These are phyloP conservation scores for Huiozyma naganishii DNA, from an alignment of 805 yeast species.

Conservation along the genomic window DNA sequence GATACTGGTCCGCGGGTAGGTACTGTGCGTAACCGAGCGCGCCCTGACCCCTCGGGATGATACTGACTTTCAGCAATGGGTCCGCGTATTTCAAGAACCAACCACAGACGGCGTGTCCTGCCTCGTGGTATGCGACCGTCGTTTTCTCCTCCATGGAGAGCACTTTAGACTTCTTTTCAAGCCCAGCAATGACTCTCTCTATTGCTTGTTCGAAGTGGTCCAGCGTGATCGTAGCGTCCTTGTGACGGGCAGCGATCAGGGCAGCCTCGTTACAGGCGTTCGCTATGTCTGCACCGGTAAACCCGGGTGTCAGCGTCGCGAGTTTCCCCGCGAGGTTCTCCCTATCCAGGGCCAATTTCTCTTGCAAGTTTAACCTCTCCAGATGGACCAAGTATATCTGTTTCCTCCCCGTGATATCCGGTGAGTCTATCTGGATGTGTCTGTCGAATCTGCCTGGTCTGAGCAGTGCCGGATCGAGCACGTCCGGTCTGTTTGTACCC, in stretches of 20 bases:
- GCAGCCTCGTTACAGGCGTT: slow-evolving; percentile 94
- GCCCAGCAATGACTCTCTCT: slow-evolving; percentile 91
- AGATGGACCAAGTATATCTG: slow-evolving; percentile 78
- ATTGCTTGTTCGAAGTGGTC: slow-evolving; percentile 84
- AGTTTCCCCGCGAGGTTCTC: slow-evolving; percentile 69
- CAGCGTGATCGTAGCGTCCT: slow-evolving; percentile 49
- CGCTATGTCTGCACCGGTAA: slow-evolving; percentile 93
- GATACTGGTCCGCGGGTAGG: slow-evolving; percentile 78
- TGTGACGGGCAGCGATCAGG: slow-evolving; percentile 76
- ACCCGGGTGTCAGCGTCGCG: slow-evolving; percentile 90
- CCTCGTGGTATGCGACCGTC: slow-evolving; percentile 89
- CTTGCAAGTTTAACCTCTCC: slow-evolving; percentile 28
- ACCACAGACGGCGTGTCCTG: slow-evolving; percentile 94
- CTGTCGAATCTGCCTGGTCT: slow-evolving; percentile 95
- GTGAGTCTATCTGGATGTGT: slow-evolving; percentile 75
- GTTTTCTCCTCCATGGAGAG: slow-evolving; percentile 71
- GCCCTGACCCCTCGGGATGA: slow-evolving; percentile 89
- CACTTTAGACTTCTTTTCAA: slow-evolving; percentile 74
- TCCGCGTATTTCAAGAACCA: slow-evolving; percentile 86
- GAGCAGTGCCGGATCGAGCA: slow-evolving; percentile 76
- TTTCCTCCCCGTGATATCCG: slow-evolving; percentile 83
- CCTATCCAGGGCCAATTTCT: slow-evolving; percentile 28
- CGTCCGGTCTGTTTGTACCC: slow-evolving; percentile 90
- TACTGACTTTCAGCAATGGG: slow-evolving; percentile 85
- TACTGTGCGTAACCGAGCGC: slow-evolving; percentile 95